These are phyloP conservation scores for Corynascus novoguineensis DNA, from an alignment of 495 filamentous ascomycete species.

Conservation along the genomic window DNA sequence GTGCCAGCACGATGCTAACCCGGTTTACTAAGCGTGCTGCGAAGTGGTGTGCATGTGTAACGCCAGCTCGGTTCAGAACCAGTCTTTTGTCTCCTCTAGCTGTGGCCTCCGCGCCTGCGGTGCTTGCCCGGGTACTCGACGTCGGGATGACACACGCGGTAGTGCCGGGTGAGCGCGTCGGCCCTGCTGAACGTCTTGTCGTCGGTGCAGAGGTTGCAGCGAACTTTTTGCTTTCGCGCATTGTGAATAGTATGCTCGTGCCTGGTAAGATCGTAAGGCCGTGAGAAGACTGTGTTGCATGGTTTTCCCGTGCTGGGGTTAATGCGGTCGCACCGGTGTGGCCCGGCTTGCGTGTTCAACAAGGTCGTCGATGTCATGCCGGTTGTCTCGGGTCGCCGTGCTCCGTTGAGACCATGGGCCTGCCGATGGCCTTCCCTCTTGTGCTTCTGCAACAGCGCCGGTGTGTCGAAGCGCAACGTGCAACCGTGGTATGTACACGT, in stretches of 20 bases:
- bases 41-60: not conserved
- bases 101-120: conserved; percentile 34
- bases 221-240: conserved; percentile 88
- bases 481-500: conserved; percentile 94
- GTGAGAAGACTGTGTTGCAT: conserved; percentile 91
- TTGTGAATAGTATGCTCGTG: conserved; percentile 99
- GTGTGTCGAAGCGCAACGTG: conserved; percentile 78
- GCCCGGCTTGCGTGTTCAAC: conserved; percentile 30
- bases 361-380: conserved; percentile 26
- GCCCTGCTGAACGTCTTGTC: conserved; percentile 94
- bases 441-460: conserved; percentile 84
- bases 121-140: conserved; percentile 72
- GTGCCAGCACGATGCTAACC: too few relatives aligned
- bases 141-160: conserved; percentile 84
- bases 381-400: conserved; percentile 16
- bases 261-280: conserved; percentile 95
- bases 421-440: conserved; percentile 90
- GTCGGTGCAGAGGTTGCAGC: conserved; percentile 90
- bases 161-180: conserved; percentile 86
- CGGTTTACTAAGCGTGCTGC: not conserved
- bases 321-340: conserved; percentile 61
- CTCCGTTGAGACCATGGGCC: conserved; percentile 36
- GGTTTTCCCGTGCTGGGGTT: conserved; percentile 96
- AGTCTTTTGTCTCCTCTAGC: not conserved
- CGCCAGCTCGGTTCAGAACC: not conserved